Base-by-base conservation (phyloP, 768 basidiomycete species). In the Termitomyces sp. region DNA sequence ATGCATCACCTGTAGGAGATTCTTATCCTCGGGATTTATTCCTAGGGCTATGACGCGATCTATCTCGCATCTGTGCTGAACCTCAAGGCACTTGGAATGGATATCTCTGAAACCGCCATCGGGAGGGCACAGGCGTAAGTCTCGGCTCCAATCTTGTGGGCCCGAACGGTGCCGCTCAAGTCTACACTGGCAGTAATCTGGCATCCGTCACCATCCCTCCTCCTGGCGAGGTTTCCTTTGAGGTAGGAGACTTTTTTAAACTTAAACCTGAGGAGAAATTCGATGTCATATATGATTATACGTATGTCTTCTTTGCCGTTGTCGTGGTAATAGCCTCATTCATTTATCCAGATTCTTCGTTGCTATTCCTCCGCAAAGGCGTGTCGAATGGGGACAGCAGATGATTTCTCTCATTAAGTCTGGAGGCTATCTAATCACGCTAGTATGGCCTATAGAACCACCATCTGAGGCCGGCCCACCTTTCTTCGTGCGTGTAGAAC, bases 281-380 rank as follows among this genome's bases (percentile, higher is more conserved):
- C 63, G 83, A 86, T 61, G 68, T 90, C n/a, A 73, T 87, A 4
- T 87, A 84, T 67, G 89, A 90, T 69, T 87, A 87, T 70, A 89
- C 88, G 83, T 81, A 58, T 42, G 76, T 68, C 20, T 45, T 43
- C 12, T 31, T 20, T 47, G 45, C 31, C 11, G 31, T 5, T 8
- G 31, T 43, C 40, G 17, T n/a, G 3, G 12, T 1, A n/a, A 40
- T 31, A 31, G n/a, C 20, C 25, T 17, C 42, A 31, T 20, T n/a
- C 11, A n/a, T 11, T 5, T 31, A 87, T 12, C 5, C 20, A 88
- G 86, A 1, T 89, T 91, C 74, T 91, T 92, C 69, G 86, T 86
- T 49, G 89, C 90, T 2, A 83, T 92, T n/a, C 84, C 83, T 0
- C 88, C 86, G 0, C 61, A 72, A 2, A 74, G 70, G 38, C 79